A percentile compares a stretch with the other conserved stretches of the same genome.
These are phyloP conservation scores for Scedosporium dehoogii DNA, from an alignment of 2,329 filamentous ascomycete species.

Conservation along the genomic window DNA sequence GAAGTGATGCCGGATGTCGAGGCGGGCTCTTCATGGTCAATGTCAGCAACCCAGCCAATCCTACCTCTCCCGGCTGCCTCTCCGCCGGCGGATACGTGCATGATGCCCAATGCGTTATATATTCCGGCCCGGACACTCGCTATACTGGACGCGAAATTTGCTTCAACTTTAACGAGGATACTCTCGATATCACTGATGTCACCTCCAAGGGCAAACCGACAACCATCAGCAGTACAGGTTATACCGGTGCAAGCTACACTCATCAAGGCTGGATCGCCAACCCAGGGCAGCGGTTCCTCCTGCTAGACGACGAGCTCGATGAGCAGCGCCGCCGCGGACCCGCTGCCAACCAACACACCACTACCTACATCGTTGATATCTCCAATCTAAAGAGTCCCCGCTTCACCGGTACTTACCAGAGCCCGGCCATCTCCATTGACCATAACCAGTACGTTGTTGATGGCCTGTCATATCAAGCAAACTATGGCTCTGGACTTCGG, in stretches of 20 bases:
- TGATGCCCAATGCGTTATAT: slow-evolving; percentile 42
- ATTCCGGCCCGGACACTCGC: slow-evolving; percentile 34
- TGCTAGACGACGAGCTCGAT: slow-evolving; percentile 44
- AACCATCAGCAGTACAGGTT: slow-evolving; percentile 41
- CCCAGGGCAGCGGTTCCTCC: slow-evolving; percentile 27
- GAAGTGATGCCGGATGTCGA: slow-evolving; percentile 21
- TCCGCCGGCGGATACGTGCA: slow-evolving; percentile 40
- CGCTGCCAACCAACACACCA: slow-evolving; percentile 28
- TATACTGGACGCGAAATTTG: slow-evolving; percentile 26
- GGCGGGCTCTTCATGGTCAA: slow-evolving; percentile 46
- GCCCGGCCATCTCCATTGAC: slow-evolving; percentile 27
- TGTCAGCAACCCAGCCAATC: slow-evolving; percentile 38
- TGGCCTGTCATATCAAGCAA: slow-evolving; percentile 32
- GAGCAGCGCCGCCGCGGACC: slow-evolving; percentile 28
- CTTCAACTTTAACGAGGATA: slow-evolving; percentile 18
- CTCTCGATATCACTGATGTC: slow-evolving; percentile 30
- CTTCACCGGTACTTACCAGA: slow-evolving; percentile 29
- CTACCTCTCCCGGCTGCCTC: slow-evolving; percentile 39
- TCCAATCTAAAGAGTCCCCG: slow-evolving; percentile 26
- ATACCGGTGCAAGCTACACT: slow-evolving; percentile 43
- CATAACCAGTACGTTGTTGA: slow-evolving; percentile 36
- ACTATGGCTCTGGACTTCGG: slow-evolving; percentile 37
- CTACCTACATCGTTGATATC: slow-evolving; percentile 41
- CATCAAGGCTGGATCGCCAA: slow-evolving; percentile 45
- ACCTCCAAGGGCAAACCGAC: slow-evolving; percentile 32